Evolutionary conservation across 2,329 filamentous ascomycete species (phyloP).

Genomic region (Sordariomycetes sp.): DNA sequence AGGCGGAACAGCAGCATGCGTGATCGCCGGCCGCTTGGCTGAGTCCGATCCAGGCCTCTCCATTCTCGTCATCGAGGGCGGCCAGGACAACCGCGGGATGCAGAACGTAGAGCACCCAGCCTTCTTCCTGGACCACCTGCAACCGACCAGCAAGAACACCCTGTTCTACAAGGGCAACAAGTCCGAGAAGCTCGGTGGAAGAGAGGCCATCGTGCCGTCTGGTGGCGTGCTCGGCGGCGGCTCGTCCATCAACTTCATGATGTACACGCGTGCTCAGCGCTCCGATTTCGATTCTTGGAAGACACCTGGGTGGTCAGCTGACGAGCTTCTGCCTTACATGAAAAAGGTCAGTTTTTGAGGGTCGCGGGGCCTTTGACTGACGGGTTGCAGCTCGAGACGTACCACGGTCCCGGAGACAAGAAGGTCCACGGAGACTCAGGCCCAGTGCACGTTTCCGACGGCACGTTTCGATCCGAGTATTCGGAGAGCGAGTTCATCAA

Average conservation of each 20-base stretch:
- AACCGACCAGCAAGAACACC: constrained; percentile 10
- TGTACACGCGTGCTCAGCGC: constrained; percentile 17
- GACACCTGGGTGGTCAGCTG: constrained; percentile 8
- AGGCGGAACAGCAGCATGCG: constrained; percentile 37
- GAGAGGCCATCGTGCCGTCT: constrained; percentile 12
- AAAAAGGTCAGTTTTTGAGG: constrained; percentile 8
- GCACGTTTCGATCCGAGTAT: constrained; percentile 26
- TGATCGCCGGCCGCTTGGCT: constrained; percentile 39
- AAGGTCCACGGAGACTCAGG: constrained; percentile 36
- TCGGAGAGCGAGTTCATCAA: constrained; percentile 35
- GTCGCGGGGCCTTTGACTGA: neutral
- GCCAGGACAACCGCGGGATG: constrained; percentile 14
- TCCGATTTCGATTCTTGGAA: constrained; percentile 11
- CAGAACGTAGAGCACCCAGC: constrained; percentile 29
- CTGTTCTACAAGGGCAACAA: constrained; percentile 14
- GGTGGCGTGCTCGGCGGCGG: constrained; percentile 20
- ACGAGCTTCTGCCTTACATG: constrained; percentile 10
- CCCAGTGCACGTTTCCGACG: constrained; percentile 37
- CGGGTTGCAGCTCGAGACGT: constrained; percentile 35
- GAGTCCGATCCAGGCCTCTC: constrained; percentile 37
- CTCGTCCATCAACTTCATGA: constrained; percentile 22
- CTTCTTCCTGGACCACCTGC: constrained; percentile 16
- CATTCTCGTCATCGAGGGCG: constrained; percentile 31
- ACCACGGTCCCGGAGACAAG: constrained; percentile 23
- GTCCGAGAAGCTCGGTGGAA: constrained; percentile 11